Evolutionary conservation across 345 rosid genomes (phyloP).

Genomic region (Arabis hirsuta): DNA sequence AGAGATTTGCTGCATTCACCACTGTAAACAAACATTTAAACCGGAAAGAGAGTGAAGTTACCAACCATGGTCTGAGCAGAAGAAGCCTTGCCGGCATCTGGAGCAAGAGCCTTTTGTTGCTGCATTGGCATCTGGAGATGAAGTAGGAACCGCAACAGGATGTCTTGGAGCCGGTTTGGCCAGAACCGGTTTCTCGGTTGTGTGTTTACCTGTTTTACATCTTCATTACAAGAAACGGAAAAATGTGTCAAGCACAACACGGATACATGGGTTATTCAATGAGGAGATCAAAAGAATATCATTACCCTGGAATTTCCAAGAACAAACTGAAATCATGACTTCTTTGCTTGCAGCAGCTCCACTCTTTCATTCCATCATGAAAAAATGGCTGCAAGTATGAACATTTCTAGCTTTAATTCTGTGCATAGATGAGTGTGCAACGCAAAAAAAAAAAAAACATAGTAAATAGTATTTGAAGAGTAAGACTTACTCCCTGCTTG

Average conservation of each 20-base stretch:
- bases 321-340: constrained; percentile 90
- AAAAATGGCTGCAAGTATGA: constrained; percentile 70
- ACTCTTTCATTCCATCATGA: constrained; percentile 95
- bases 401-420: constrained; percentile 20
- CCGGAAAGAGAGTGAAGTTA: constrained; percentile 39
- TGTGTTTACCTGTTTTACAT: constrained; percentile 93
- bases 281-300: background rate
- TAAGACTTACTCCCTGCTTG: constrained; percentile 75
- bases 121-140: constrained; percentile 46
- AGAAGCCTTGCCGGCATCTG: constrained; percentile 94
- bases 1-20: background rate
- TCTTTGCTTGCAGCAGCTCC: constrained; percentile 98
- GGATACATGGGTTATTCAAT: background rate
- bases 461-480: constrained; percentile 14
- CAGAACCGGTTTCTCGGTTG: constrained; percentile 83
- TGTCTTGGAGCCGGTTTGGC: constrained; percentile 53
- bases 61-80: constrained; percentile 97
- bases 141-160: constrained; percentile 43
- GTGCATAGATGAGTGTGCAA: constrained; percentile 13
- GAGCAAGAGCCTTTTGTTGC: constrained; percentile 69
- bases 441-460: background rate
- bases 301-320: constrained; percentile 89
- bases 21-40: background rate
- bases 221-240: constrained; percentile 53
- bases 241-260: constrained; percentile 6